Evolutionary conservation across 495 filamentous ascomycete genomes (phyloP).

Genomic region (Penicillium herquei): DNA sequence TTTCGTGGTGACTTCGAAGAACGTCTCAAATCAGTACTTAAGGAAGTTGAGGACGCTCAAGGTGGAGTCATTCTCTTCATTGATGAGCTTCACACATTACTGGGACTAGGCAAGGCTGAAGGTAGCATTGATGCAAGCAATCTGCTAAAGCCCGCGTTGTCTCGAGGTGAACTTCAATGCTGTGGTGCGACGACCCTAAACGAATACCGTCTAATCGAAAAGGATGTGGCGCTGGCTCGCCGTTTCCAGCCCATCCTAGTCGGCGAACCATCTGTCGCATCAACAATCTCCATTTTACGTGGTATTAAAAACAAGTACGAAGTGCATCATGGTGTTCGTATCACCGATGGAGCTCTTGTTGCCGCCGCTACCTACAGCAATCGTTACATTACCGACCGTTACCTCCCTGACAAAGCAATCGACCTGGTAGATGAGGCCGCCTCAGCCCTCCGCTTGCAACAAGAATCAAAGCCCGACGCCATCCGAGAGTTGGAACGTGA

Average conservation of each 20-base stretch:
- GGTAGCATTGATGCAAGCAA: conserved; percentile 97
- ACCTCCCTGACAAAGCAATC: conserved; percentile 94
- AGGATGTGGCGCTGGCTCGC: conserved; percentile 88
- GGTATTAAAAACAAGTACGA: conserved; percentile 98
- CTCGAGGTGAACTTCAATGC: conserved; percentile 89
- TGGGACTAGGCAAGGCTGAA: conserved; percentile 91
- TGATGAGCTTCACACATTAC: conserved; percentile 88
- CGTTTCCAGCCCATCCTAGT: conserved; percentile 93
- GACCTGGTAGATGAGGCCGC: conserved; percentile 96
- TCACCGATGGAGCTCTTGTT: conserved; percentile 88
- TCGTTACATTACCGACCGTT: conserved; percentile 94
- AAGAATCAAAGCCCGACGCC: conserved; percentile 93
- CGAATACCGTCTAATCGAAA: conserved; percentile 92
- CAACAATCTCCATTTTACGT: conserved; percentile 92
- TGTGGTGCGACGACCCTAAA: conserved; percentile 91
- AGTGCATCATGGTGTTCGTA: conserved; percentile 88
- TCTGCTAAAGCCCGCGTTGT: conserved; percentile 89
- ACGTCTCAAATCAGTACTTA: conserved; percentile 82
- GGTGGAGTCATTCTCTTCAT: conserved; percentile 92
- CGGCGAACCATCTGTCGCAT: conserved; percentile 81
- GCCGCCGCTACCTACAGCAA: conserved; percentile 91
- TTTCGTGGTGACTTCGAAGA: conserved; percentile 97
- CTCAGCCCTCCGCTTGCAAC: conserved; percentile 83
- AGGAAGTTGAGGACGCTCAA: conserved; percentile 84
- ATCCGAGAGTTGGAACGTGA: conserved; percentile 88